Evolutionary conservation across 2,329 filamentous ascomycete genomes (phyloP), one percentile per base, ranked within the genome.

Genomic region (Aotearoamyces nothofagi): DNA sequence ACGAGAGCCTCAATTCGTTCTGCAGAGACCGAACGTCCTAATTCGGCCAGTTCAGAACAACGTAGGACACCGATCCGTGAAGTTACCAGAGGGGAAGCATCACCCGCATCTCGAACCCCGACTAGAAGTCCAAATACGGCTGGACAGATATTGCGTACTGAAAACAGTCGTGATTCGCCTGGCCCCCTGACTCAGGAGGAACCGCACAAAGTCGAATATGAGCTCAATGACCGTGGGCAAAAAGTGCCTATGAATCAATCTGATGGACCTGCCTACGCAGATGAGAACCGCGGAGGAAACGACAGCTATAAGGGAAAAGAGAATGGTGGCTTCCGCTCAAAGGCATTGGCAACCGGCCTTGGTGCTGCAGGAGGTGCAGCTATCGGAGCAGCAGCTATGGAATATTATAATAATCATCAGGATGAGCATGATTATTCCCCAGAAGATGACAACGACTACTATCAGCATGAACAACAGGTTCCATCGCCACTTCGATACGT

Each of bases 1-100:
- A 96, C 87, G 0, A 68, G 87, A 41, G 78, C 78, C 10, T 94
- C 87, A 0, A 81, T 96, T 30, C 56, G 90, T 11, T 90, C 86
- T 4, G 79, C 81, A 16, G 74, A 79, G 15, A 81, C 80, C 0
- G 81, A 82, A 38, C 61, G 73, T 29, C 77, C 80, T 10, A 63
- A 67, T 26, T 81, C 78, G 11, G 71, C 75, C 13, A 76, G 63
- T 44, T 73, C 66, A 42, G 68, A 67, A 53, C 54, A 27, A 43
- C 61, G 30, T 16, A 24, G 35, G 43, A 65, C 61, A 2, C 72
- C 74, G 9, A 53, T 77, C 26, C 66, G 66, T 22, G 70, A 82
- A 38, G 63, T 80, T n/a, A 50, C 66, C 17, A 65, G 72, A 33
- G 72, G 68, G 4, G 53, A 67, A 15, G 52, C 55, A 14, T 81